Evolutionary conservation across 2,329 filamentous ascomycete genomes (phyloP).

Genomic region (Nigrograna mackinnonii): DNA sequence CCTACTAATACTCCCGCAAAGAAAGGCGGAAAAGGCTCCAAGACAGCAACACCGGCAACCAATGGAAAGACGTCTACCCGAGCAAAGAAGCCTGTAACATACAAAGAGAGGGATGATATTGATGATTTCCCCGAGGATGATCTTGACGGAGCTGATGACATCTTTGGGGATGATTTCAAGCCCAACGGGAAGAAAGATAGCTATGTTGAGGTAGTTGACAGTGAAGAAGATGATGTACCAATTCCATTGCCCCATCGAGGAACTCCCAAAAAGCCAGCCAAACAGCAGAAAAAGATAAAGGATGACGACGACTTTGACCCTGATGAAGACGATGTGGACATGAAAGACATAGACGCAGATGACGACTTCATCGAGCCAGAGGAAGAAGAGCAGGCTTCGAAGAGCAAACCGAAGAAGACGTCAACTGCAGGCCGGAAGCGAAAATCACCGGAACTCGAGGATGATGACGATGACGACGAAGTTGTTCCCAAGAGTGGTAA

Average conservation of each 20-base stretch:
- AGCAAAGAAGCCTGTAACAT: slow-evolving; percentile 48
- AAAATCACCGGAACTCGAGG: slow-evolving; percentile 59
- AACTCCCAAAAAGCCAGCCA: slow-evolving; percentile 45
- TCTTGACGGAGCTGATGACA: slow-evolving; percentile 72
- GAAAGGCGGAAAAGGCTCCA: slow-evolving; percentile 31
- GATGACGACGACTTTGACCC: slow-evolving; percentile 45
- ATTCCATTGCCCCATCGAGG: slow-evolving; percentile 34
- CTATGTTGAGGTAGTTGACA: slow-evolving; percentile 63
- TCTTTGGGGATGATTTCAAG: slow-evolving; percentile 75
- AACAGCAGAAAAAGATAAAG: slow-evolving; percentile 49
- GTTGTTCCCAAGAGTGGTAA: slow-evolving; percentile 61
- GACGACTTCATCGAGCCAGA: slow-evolving; percentile 51
- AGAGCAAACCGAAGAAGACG: slow-evolving; percentile 43
- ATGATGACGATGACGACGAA: slow-evolving; percentile 58
- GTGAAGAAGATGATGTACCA: slow-evolving; percentile 30
- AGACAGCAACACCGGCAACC: slow-evolving; percentile 36
- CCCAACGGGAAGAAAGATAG: slow-evolving; percentile 68
- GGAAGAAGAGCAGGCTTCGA: slow-evolving; percentile 44
- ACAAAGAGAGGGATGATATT: slow-evolving; percentile 64
- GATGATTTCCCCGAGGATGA: slow-evolving; percentile 52
- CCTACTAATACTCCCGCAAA: slow-evolving; percentile 40
- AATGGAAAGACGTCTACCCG: slow-evolving; percentile 41
- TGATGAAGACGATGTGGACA: slow-evolving; percentile 54
- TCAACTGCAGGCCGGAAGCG: slow-evolving; percentile 52
- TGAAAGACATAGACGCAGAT: slow-evolving; percentile 54